phyloP scores from a whole-genome alignment of 345 rosid species.

The Sonneratia caseolaris region DNA sequence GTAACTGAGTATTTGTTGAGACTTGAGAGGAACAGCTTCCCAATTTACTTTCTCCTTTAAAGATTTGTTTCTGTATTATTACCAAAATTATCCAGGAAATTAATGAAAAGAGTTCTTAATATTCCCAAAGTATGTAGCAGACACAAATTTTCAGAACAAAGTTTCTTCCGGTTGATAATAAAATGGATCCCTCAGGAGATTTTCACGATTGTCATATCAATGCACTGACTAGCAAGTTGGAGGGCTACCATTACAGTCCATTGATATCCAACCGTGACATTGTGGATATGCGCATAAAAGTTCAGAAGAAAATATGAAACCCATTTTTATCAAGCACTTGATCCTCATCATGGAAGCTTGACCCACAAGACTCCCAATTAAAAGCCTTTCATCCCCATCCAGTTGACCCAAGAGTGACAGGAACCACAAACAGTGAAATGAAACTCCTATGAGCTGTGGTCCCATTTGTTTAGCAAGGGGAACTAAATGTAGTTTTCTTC shows the following conservation, averaged over 20 bases:
- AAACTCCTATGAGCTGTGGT: background rate
- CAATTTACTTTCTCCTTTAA: background rate
- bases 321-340: background rate
- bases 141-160: background rate
- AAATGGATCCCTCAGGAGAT: background rate
- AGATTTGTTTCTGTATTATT: background rate
- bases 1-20: background rate
- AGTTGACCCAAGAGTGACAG: background rate
- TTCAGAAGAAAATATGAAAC: background rate
- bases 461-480: background rate
- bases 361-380: background rate
- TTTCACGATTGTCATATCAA: background rate
- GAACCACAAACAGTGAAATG: background rate
- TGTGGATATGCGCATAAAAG: background rate
- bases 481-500: background rate
- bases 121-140: too few relatives aligned
- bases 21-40: background rate
- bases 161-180: background rate
- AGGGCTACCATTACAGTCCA: background rate
- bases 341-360: background rate
- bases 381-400: background rate
- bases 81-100: background rate
- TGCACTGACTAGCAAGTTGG: background rate
- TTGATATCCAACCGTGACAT: background rate
- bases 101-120: background rate